Evolutionary conservation across 768 basidiomycete genomes (phyloP), one percentile per base, ranked within the genome.

Genomic region (Collybiopsis confluens): DNA sequence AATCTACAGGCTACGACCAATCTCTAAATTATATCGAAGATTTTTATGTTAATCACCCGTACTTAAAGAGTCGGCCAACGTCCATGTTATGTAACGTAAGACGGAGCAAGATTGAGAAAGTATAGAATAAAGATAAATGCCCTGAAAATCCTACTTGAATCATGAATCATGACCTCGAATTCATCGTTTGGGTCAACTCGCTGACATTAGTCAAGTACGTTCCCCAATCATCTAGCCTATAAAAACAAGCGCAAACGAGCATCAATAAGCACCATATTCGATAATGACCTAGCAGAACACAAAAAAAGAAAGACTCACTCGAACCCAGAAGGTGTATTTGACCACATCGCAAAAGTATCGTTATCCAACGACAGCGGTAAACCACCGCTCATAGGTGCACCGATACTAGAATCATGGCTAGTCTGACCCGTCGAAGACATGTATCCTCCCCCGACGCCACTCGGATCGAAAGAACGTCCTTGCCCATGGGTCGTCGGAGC

Each of bases 341-440:
- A 73, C 77, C 77, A 79, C 75, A 79, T 78, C 30, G 71, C 72
- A 10, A 79, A 68, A 49, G 74, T 76, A 36, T 72, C 69, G 43
- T 67, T 63, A 36, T 74, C 67, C 49, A 65, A 47, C 56, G 76
- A 45, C 67, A 69, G 30, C 9, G 50, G 38, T 13, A 52, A 7
- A n/a, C n/a, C n/a, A n/a, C n/a, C n/a, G n/a, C n/a, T 33, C 30
- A 33, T 33, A 33, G 30, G 6, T 6, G 5, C 41, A 42, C 7
- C 41, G 6, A 23, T 23, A n/a, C n/a, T n/a, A 42, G 7, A 6
- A n/a, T 16, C 41, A 18, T n/a, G 7, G 23, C 23, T 16, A n/a
- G 23, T n/a, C n/a, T n/a, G n/a, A n/a, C n/a, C n/a, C n/a, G n/a
- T n/a, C n/a, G 40, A 42, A 18, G 7, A 3, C 26, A 30, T 23